Percentiles rank a stretch among this genome's conserved stretches.
phyloP scores from a whole-genome alignment of 2,329 filamentous ascomycete species.

The Alternaria triticina region DNA sequence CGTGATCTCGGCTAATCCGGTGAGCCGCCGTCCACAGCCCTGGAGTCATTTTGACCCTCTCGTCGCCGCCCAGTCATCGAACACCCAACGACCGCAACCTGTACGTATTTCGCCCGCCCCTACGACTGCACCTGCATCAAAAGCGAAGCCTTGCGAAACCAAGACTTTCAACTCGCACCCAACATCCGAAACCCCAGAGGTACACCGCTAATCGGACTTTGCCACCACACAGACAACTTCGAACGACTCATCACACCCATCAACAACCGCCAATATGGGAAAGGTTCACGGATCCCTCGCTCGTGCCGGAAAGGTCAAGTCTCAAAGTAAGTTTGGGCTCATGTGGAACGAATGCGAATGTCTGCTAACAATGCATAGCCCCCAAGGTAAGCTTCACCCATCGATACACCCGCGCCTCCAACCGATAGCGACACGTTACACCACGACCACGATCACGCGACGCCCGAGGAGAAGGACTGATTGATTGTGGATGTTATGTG shows the following conservation, averaged over 20 bases:
- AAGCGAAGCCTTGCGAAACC: constrained; percentile 9
- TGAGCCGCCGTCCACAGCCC: constrained; percentile 13
- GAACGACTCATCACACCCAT: constrained; percentile 31
- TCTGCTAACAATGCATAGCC: constrained; percentile 29
- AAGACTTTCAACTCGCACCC: neutral
- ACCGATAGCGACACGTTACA: neutral
- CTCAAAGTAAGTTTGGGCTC: constrained; percentile 34
- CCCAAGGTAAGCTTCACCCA: constrained; percentile 30
- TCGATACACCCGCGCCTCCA: neutral
- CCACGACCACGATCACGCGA: neutral
- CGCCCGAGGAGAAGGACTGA: neutral
- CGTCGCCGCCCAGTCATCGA: constrained; percentile 40
- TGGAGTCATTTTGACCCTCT: constrained; percentile 21
- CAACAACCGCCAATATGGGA: constrained; percentile 72
- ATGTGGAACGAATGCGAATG: neutral
- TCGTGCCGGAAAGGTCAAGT: constrained; percentile 98
- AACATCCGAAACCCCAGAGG: constrained; percentile 4
- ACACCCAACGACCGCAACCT: constrained; percentile 41
- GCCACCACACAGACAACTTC: constrained; percentile 40
- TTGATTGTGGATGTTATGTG: neutral
- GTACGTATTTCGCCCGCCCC: constrained; percentile 38
- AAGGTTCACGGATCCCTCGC: constrained; percentile 94
- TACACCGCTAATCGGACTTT: constrained; percentile 37
- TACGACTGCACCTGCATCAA: constrained; percentile 1
- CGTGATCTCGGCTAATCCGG: constrained; percentile 33